Evolutionary conservation across 768 basidiomycete species (phyloP).

Genomic region (Tulasnella sp.): DNA sequence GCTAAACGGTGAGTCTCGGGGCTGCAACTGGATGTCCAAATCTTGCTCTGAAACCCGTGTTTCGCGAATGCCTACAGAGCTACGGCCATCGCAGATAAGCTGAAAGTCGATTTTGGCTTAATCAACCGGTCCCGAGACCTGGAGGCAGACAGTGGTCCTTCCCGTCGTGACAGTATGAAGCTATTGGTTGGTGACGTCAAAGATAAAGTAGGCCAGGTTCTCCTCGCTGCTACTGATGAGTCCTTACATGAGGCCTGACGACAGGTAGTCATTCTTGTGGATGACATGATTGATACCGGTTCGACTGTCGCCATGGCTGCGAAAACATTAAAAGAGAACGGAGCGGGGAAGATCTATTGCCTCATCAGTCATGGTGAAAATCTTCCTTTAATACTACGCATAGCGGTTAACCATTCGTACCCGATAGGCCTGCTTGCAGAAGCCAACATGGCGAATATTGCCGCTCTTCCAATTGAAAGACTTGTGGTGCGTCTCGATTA

Average conservation of each 20-base stretch:
- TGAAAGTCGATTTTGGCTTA: constrained; percentile 90
- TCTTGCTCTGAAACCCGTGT: not conserved
- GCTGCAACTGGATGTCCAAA: not conserved
- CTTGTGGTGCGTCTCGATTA: constrained; percentile 64
- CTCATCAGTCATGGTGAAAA: constrained; percentile 83
- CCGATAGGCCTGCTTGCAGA: constrained; percentile 72
- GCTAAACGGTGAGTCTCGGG: constrained; percentile 78
- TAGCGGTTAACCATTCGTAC: not conserved
- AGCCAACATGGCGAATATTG: constrained; percentile 60
- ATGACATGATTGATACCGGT: constrained; percentile 98
- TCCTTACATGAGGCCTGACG: constrained; percentile 34
- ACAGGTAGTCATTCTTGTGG: constrained; percentile 88
- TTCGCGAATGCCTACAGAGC: constrained; percentile 50
- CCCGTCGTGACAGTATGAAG: constrained; percentile 54
- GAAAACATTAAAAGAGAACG: constrained; percentile 80
- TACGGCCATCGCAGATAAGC: constrained; percentile 91
- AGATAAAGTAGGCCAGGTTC: constrained; percentile 59
- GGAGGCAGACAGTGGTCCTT: constrained; percentile 52
- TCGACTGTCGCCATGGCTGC: constrained; percentile 81
- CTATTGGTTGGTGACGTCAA: constrained; percentile 90
- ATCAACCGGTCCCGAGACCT: constrained; percentile 87
- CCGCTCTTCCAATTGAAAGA: constrained; percentile 70
- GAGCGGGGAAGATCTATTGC: constrained; percentile 80
- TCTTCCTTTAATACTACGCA: constrained; percentile 8
- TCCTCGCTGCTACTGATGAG: constrained; percentile 12